Base-by-base conservation (phyloP, 2,329 filamentous ascomycete species). In the Ceratocystis cubensis region DNA sequence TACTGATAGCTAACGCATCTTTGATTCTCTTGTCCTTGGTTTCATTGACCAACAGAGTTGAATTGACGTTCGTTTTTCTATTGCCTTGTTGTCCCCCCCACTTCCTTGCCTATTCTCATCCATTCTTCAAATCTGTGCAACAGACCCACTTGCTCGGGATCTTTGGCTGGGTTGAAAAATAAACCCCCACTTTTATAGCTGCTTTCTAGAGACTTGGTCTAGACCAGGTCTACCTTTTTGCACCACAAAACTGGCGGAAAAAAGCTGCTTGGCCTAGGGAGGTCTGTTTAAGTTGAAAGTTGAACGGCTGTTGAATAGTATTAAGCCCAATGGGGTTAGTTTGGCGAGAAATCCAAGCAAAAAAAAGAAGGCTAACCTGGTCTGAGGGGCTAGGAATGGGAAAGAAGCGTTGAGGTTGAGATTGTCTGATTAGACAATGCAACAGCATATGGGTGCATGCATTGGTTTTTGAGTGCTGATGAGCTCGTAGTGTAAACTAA, bases 401-500 rank as follows among this genome's bases (percentile, higher is more conserved):
- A 37, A 48, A 46, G 63, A 68, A 68, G 59, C 67, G 67, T 68
- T 68, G 67, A 68, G 67, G 67, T 68, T 68, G 67, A 68, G 64
- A 46, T 59, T 62, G 33, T 30, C 41, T 57, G 4, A 63, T 33
- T 37, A 20, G 25, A 30, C 25, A 63, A 30, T 50, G 41, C 28
- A 37, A 33, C 30, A 20, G 6, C 28, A 30, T 44, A n/a, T 46
- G n/a, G 44, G 22, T 6, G 2, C 25, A 37, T n/a, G 5, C 5
- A 63, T 5, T 15, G 41, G 2, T 28, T 30, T 25, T 28, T 48
- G 33, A 33, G 25, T 30, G 53, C 53, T 30, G 53, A 33, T 59
- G 46, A 3, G n/a, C 46, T 33, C 30, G 30, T 8, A 33, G 30
- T 33, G 30, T 7, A 33, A 33, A 33, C 30, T 50, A 22, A 22